Evolutionary conservation across 225 moss, liverwort and hornwort species (phyloP).

Genomic region (Physcomitrium patens): DNA sequence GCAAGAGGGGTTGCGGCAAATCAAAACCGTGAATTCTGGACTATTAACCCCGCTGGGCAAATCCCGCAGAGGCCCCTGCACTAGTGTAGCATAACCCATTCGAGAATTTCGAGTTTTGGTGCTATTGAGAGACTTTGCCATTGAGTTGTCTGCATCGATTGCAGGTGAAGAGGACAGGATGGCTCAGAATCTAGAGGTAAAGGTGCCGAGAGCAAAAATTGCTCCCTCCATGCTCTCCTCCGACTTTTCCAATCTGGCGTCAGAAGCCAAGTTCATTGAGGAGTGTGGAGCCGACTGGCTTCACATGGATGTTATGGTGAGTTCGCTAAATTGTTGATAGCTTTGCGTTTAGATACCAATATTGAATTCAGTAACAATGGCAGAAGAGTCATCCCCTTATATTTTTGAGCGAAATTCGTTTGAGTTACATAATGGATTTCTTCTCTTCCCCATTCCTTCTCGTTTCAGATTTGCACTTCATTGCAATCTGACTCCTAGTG

Average conservation of each 20-base stretch:
- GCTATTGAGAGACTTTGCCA: too few species aligned
- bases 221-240: slow-evolving; percentile 98
- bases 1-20: not conserved
- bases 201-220: slow-evolving; percentile 72
- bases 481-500: not conserved
- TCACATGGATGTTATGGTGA: slow-evolving; percentile 97
- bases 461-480: too few species aligned
- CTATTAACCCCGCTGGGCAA: not conserved
- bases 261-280: slow-evolving; percentile 91
- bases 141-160: not conserved
- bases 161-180: slow-evolving; percentile 1
- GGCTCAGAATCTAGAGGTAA: slow-evolving; percentile 29
- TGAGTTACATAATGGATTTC: not conserved
- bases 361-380: slow-evolving; percentile 7
- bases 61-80: not conserved
- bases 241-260: slow-evolving; percentile 95
- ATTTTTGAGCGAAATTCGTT: not conserved
- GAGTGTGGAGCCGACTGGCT: slow-evolving; percentile 97
- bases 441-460: not conserved
- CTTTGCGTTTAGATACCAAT: not conserved
- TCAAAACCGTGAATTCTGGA: not conserved
- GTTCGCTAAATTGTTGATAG: slow-evolving; percentile 1
- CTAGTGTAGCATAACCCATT: not conserved
- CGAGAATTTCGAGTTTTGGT: not conserved
- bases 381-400: not conserved